Evolutionary conservation across 352 stramenopile genomes (phyloP).

Genomic region (Globisporangium camurandrum): DNA sequence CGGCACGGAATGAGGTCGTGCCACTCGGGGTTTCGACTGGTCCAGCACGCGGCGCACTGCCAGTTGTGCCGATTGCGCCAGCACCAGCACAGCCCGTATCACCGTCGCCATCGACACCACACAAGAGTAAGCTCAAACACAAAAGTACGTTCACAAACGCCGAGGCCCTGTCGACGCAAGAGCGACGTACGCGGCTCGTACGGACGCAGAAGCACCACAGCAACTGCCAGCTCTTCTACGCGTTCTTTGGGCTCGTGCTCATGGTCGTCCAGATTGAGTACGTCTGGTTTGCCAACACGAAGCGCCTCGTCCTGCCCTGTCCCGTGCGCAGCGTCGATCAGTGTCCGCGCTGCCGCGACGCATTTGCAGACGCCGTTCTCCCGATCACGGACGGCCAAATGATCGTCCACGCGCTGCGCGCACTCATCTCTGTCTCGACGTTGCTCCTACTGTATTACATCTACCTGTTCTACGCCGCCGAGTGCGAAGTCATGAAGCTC

Average conservation of each 20-base stretch:
- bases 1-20: conserved; percentile 57
- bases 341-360: conserved; percentile 34
- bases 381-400: conserved; percentile 45
- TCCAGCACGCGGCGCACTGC: conserved; percentile 5
- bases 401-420: conserved; percentile 53
- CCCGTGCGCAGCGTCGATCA: conserved; percentile 16
- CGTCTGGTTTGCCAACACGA: conserved; percentile 58
- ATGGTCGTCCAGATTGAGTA: conserved; percentile 78
- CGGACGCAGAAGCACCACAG: conserved; percentile 34
- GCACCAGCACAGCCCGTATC: too few species aligned
- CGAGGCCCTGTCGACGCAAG: conserved; percentile 34
- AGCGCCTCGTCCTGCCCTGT: conserved; percentile 24
- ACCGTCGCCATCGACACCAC: conserved; percentile 3
- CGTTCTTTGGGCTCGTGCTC: conserved; percentile 49
- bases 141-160: conserved; percentile 21
- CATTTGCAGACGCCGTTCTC: conserved; percentile 18
- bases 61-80: too few species aligned
- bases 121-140: conserved; percentile 4
- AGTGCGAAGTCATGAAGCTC: conserved; percentile 73
- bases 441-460: conserved; percentile 63
- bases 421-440: conserved; percentile 63
- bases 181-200: conserved; percentile 46
- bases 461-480: conserved; percentile 52
- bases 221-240: conserved; percentile 66
- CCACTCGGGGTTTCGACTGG: conserved; percentile 21